These are phyloP conservation scores for Aspergillus floridensis DNA, from an alignment of 2,329 filamentous ascomycete genomes.

Conservation along the genomic window DNA sequence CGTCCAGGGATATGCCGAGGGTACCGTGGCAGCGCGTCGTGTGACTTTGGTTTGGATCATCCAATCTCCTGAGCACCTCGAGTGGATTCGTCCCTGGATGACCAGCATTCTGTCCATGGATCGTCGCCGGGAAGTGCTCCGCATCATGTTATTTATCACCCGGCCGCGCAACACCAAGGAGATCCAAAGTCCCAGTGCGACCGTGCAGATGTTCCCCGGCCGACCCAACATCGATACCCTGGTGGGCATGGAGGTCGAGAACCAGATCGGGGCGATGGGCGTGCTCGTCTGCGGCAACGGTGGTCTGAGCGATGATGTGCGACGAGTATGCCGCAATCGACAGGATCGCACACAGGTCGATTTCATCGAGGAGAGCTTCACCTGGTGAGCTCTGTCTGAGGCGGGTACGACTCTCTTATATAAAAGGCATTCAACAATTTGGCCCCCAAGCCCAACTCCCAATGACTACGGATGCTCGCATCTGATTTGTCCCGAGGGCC, in stretches of 20 bases:
- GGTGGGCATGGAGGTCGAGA: conserved; percentile 75
- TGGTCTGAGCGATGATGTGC: conserved; percentile 71
- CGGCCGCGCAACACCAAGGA: conserved; percentile 80
- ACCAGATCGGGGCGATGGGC: conserved; percentile 83
- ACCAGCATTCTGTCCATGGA: conserved; percentile 74
- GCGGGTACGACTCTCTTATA: background rate
- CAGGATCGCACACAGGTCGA: conserved; percentile 63
- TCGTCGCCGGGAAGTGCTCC: conserved; percentile 75
- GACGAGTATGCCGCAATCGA: conserved; percentile 64
- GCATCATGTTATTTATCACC: conserved; percentile 87
- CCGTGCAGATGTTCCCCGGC: conserved; percentile 88
- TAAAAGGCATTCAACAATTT: background rate
- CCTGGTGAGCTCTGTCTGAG: conserved; percentile 35
- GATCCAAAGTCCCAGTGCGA: conserved; percentile 70
- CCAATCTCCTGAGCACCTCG: conserved; percentile 80
- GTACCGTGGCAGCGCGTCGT: conserved; percentile 74
- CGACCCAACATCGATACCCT: conserved; percentile 78
- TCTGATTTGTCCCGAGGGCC: background rate
- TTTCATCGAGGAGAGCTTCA: conserved; percentile 74
- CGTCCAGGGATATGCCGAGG: conserved; percentile 64
- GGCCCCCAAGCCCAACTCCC: background rate
- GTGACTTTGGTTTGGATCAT: conserved; percentile 90
- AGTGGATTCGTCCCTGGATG: conserved; percentile 91
- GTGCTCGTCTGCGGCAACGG: conserved; percentile 79
- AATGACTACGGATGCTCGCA: background rate